These are phyloP conservation scores for Amanita exitialis DNA, from an alignment of 768 basidiomycete species.

Conservation along the genomic window DNA sequence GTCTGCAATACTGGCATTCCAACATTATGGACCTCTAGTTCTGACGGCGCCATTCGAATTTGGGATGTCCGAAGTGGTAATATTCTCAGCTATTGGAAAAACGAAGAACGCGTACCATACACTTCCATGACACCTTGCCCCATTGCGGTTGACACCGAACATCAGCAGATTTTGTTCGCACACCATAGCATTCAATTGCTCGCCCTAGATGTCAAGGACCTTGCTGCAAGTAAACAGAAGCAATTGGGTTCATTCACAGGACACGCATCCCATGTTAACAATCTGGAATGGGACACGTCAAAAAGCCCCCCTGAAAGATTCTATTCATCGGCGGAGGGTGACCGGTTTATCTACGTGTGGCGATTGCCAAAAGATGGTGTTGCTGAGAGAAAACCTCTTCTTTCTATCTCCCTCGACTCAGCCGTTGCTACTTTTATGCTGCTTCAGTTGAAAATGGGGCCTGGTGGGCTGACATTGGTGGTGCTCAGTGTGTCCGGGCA, in stretches of 20 bases:
- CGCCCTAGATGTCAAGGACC: conserved; percentile 17
- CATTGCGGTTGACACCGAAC: conserved; percentile 20
- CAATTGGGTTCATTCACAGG: conserved; percentile 49
- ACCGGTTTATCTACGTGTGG: conserved; percentile 58
- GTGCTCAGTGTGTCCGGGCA: conserved; percentile 51
- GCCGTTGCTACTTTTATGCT: conserved; percentile 40
- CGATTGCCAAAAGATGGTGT: conserved; percentile 31
- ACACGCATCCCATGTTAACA: conserved; percentile 48
- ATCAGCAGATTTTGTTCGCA: conserved; percentile 42
- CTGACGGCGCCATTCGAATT: conserved; percentile 44
- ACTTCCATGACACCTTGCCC: conserved; percentile 40
- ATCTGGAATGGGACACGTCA: conserved; percentile 40
- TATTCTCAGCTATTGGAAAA: conserved; percentile 41
- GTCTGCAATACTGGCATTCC: conserved; percentile 20
- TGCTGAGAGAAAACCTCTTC: conserved; percentile 41
- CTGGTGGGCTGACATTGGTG: conserved; percentile 28
- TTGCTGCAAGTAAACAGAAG: conserved; percentile 18
- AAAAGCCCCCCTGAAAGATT: conserved; percentile 34
- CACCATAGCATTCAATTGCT: conserved; percentile 51
- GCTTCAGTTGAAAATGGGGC: conserved; percentile 12
- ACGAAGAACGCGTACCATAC: conserved; percentile 48
- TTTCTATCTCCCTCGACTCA: conserved; percentile 55
- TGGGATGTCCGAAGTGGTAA: conserved; percentile 48
- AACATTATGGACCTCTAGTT: conserved; percentile 45
- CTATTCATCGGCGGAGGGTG: conserved; percentile 49